Evolutionary conservation across 495 filamentous ascomycete species (phyloP), one percentile per base, ranked within the genome.

Genomic region (Xylaria telfairii): DNA sequence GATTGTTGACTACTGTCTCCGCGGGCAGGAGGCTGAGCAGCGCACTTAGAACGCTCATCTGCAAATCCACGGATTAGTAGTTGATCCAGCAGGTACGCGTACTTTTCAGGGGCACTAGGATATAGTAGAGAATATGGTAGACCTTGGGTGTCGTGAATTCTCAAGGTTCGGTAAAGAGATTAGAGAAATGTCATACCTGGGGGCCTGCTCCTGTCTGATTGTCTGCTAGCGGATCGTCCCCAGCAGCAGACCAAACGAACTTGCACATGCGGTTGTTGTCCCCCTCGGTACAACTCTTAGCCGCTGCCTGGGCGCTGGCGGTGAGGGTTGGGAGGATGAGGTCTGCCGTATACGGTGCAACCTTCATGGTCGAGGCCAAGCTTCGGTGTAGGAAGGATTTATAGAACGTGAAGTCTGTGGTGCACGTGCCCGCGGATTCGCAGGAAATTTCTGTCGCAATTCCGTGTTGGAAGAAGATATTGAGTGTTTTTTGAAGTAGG

Each of bases 381-480:
- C 89, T 92, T 34, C 92, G 90, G 21, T 91, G 82, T 7, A 94
- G 81, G 78, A 92, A 92, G 49, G 90, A 89, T 78, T 95, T 95
- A 88, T 91, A 95, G 51, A 91, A 92, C 19, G 83, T 83, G 80
- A 92, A 89, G 73, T 94, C 92, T 24, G 87, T 86, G 78, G 88
- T 87, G 81, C 91, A 93, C 34, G 79, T 72, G 4, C n/a, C n/a
- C n/a, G 73, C 73, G 75, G 82, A 44, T 73, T 94, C 92, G 81
- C 92, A 94, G 13, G 87, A 81, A 47, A 85, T 71, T 75, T 94
- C 92, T 65, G 83, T 81, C 19, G 84, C 76, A 26, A 80, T 76
- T 26, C 86, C 84, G 19, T 81, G 53, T 6, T 83, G 79, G 73
- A 86, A 86, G 78, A 93, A 94, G 75, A 87, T 84, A 0, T 87